Conservation (phyloP, 495 filamentous ascomycete genomes). For the Penicillium daleae region DNA sequence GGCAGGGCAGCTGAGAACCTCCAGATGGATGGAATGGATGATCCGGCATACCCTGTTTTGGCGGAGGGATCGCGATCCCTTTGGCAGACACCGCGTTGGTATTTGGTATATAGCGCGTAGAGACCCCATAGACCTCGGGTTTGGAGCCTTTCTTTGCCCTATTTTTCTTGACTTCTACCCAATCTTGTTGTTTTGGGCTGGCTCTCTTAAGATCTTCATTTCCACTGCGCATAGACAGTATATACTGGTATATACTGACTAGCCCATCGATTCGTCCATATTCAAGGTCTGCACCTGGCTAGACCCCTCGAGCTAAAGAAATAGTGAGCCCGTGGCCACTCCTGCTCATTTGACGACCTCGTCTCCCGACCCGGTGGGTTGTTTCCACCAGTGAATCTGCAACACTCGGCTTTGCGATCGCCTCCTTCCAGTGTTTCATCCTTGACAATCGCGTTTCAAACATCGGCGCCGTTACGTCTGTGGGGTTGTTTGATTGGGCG, state of each 20-base stretch:
- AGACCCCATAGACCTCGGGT: slow-evolving; percentile 3
- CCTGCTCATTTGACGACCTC: slow-evolving; percentile 14
- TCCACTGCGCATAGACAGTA: neutral
- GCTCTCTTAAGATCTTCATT: neutral
- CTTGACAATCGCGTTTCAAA: slow-evolving; percentile 40
- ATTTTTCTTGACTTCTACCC: slow-evolving; percentile 2
- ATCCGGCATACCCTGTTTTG: slow-evolving; percentile 28
- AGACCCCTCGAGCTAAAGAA: neutral
- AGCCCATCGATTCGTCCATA: neutral
- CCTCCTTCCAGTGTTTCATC: slow-evolving; percentile 39
- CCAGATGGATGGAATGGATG: slow-evolving; percentile 26
- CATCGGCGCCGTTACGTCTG: slow-evolving; percentile 17
- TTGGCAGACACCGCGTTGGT: slow-evolving; percentile 3
- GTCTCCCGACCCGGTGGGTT: slow-evolving; percentile 2
- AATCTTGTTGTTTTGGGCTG: neutral
- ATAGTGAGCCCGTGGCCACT: slow-evolving; percentile 12
- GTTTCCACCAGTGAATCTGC: slow-evolving; percentile 23
- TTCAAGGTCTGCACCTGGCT: neutral
- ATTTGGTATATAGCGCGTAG: slow-evolving; percentile 22
- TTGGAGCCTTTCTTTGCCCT: slow-evolving; percentile 8
- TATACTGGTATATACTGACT: slow-evolving; percentile 1
- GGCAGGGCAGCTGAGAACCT: neutral
- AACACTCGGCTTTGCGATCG: slow-evolving; percentile 26
- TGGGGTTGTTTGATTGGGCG: slow-evolving; percentile 33
- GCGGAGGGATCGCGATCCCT: slow-evolving; percentile 4